These are phyloP conservation scores for Nematocida minor DNA, from an alignment of 371 early-diverging fungal species.

Conservation along the genomic window DNA sequence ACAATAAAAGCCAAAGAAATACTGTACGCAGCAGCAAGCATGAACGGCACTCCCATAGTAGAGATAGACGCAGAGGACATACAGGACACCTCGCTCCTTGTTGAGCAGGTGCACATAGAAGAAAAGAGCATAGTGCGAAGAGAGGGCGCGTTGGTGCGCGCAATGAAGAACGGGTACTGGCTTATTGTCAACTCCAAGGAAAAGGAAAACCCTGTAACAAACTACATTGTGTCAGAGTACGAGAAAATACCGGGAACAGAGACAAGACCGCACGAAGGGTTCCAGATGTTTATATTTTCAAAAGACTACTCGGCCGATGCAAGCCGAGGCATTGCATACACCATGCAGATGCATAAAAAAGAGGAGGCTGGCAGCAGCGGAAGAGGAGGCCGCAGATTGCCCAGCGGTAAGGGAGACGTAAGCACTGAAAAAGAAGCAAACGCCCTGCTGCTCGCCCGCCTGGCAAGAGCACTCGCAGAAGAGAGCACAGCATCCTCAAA, in stretches of 20 bases:
- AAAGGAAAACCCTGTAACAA: conserved; percentile 35
- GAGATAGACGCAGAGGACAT: conserved; percentile 50
- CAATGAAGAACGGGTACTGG: conserved; percentile 92
- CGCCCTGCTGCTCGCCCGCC: background rate
- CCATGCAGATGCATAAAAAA: background rate
- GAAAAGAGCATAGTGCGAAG: conserved; percentile 62
- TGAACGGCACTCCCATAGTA: background rate
- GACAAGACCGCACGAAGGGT: background rate
- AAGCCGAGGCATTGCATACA: conserved; percentile 18
- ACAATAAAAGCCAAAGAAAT: conserved; percentile 42
- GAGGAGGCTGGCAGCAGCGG: background rate
- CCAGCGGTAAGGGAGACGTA: background rate
- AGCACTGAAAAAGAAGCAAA: too few species aligned
- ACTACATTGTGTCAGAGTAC: conserved; percentile 10
- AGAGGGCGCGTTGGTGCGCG: conserved; percentile 87
- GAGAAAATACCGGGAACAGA: background rate
- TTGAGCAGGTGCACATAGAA: conserved; percentile 53
- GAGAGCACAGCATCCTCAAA: too few species aligned
- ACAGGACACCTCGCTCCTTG: conserved; percentile 23
- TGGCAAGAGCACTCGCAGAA: background rate
- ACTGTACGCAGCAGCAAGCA: conserved; percentile 8
- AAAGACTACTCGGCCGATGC: conserved; percentile 5
- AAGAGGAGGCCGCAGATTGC: background rate
- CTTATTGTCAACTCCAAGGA: conserved; percentile 76
- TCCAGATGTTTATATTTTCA: conserved; percentile 33